Conservation (phyloP, 192 early-diverging fungal species). For the Lobulomyces angularis region DNA sequence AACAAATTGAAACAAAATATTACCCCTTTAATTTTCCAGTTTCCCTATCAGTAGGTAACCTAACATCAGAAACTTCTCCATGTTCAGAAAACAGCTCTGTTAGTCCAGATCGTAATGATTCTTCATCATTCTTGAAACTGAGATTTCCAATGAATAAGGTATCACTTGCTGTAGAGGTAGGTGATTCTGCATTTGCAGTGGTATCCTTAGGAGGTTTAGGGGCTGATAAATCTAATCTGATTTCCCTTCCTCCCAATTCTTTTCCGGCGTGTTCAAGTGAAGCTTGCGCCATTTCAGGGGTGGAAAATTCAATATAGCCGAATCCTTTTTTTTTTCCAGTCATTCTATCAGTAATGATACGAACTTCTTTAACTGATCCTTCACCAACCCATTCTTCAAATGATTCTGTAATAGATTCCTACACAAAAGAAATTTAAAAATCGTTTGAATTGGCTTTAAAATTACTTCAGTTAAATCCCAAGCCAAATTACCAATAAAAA, state of each 20-base stretch:
- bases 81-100: constrained; percentile 35
- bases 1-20: constrained; percentile 9
- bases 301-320: constrained; percentile 33
- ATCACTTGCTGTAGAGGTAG: constrained; percentile 42
- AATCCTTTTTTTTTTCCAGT: constrained; percentile 66
- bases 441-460: too few species aligned
- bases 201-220: constrained; percentile 24
- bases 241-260: constrained; percentile 70
- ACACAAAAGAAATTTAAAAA: too few species aligned
- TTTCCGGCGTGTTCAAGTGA: constrained; percentile 53
- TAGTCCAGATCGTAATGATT: constrained; percentile 45
- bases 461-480: constrained; percentile 59
- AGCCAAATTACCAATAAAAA: constrained; percentile 65
- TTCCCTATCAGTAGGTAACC: constrained; percentile 68
- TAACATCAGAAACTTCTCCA: constrained; percentile 46
- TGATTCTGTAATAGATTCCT: constrained; percentile 41
- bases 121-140: constrained; percentile 52
- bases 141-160: constrained; percentile 79
- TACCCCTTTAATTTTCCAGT: constrained; percentile 58
- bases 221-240: constrained; percentile 64
- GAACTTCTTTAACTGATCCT: constrained; percentile 53
- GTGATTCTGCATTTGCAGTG: constrained; percentile 18
- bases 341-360: constrained; percentile 64
- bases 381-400: constrained; percentile 60
- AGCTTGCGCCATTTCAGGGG: constrained; percentile 47